Evolutionary conservation across 1,284 basidiomycete species (phyloP).

Genomic region (Apiotrichum gracile): DNA sequence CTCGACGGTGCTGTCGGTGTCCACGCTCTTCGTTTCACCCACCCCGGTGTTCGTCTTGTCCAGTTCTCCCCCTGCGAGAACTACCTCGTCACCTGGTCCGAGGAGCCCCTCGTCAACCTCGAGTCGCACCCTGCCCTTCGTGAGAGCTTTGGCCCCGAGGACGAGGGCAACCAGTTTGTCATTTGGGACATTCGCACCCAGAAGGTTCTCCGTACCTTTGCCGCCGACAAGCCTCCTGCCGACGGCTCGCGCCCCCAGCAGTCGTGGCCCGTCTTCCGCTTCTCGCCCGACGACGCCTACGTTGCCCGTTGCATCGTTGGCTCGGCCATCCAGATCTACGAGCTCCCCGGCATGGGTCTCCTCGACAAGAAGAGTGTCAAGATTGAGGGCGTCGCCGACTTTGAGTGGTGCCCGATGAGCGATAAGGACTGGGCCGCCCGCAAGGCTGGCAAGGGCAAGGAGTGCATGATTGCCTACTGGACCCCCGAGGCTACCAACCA

Average conservation of each 20-base stretch:
- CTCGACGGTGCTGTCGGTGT: conserved; percentile 43
- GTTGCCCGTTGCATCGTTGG: conserved; percentile 84
- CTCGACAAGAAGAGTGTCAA: conserved; percentile 97
- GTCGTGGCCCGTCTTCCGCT: conserved; percentile 89
- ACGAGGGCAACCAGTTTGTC: conserved; percentile 95
- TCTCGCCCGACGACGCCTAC: conserved; percentile 95
- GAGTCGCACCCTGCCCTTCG: conserved; percentile 58
- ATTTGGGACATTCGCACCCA: conserved; percentile 97
- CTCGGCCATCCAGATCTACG: conserved; percentile 92
- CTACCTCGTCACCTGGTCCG: conserved; percentile 97
- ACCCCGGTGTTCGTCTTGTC: conserved; percentile 90
- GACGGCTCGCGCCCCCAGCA: conserved; percentile 42
- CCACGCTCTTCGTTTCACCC: conserved; percentile 67
- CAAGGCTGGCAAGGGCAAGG: conserved; percentile 55
- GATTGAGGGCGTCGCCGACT: conserved; percentile 96
- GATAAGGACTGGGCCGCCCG: conserved; percentile 78
- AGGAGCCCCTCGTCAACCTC: conserved; percentile 84
- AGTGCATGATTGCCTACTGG: conserved; percentile 97
- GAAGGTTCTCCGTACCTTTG: conserved; percentile 87
- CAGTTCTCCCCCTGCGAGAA: conserved; percentile 98
- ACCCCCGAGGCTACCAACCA: conserved; percentile 94
- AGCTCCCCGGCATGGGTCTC: conserved; percentile 88
- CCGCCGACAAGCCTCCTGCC: conserved; percentile 51
- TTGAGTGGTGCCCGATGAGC: conserved; percentile 95
- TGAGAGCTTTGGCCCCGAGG: conserved; percentile 62